These are phyloP conservation scores for Platanthera zijinensis DNA, from an alignment of 106 monocot genomes.

Conservation along the genomic window DNA sequence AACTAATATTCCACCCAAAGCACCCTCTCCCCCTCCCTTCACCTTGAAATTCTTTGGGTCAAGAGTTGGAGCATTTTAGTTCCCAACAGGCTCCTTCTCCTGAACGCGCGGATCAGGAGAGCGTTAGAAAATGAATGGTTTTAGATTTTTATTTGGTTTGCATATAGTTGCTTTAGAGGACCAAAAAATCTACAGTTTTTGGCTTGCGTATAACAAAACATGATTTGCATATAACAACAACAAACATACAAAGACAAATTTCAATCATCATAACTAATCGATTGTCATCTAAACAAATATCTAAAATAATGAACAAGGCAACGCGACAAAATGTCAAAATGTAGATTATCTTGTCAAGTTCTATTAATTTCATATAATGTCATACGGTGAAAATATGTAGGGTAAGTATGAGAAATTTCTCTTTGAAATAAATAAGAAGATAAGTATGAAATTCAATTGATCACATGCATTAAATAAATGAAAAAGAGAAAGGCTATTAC, in stretches of 20 bases:
- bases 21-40: no score
- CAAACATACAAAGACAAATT: background rate
- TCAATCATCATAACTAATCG: background rate
- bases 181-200: no score
- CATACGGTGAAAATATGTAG: background rate
- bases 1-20: no score
- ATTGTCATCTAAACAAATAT: background rate
- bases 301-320: background rate
- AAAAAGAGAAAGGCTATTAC: slow-evolving; percentile 23
- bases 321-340: background rate
- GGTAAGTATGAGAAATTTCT: background rate
- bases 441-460: background rate
- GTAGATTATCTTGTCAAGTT: background rate
- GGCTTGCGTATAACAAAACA: no score
- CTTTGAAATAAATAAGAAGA: background rate
- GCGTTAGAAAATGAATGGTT: no score
- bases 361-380: background rate
- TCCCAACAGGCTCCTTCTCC: no score
- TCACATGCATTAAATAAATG: background rate
- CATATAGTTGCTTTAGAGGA: no score
- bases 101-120: no score
- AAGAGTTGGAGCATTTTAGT: no score
- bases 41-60: no score
- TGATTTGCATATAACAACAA: background rate
- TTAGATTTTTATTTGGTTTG: no score